These are phyloP conservation scores for Solanum sitiens DNA, from an alignment of 257 asterid species.

Conservation along the genomic window DNA sequence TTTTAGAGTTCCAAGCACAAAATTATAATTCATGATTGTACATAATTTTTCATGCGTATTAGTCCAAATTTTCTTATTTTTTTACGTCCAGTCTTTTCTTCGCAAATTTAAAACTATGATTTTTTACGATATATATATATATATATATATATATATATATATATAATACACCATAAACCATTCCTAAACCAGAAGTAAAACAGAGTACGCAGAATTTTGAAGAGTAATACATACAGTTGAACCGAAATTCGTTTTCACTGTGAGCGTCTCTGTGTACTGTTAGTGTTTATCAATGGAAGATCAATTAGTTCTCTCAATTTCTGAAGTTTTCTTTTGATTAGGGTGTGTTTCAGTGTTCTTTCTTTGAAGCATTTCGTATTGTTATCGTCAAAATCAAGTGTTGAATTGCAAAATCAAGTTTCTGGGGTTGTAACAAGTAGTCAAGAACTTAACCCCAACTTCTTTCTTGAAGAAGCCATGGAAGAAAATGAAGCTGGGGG, in stretches of 20 bases:
- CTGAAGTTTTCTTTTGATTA: neutral
- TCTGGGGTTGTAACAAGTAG: neutral
- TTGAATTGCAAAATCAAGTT: neutral
- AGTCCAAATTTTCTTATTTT: neutral
- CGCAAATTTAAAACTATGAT: too few species aligned
- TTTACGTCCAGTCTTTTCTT: too few species aligned
- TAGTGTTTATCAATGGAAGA: neutral
- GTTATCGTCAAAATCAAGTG: neutral
- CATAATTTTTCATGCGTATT: neutral
- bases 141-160: too few species aligned
- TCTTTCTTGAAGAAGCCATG: neutral
- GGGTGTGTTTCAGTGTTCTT: neutral
- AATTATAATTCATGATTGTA: too few species aligned
- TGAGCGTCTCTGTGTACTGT: neutral
- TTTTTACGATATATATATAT: too few species aligned
- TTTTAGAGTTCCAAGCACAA: too few species aligned
- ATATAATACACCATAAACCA: neutral
- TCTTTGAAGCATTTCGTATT: neutral
- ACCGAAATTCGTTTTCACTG: neutral
- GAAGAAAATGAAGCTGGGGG: neutral
- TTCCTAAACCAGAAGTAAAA: neutral
- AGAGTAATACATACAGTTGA: neutral
- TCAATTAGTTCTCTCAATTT: neutral
- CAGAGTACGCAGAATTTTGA: neutral
- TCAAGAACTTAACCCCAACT: neutral